Conservation (phyloP, 2,329 filamentous ascomycete species). For the Pseudogymnoascus sp. region DNA sequence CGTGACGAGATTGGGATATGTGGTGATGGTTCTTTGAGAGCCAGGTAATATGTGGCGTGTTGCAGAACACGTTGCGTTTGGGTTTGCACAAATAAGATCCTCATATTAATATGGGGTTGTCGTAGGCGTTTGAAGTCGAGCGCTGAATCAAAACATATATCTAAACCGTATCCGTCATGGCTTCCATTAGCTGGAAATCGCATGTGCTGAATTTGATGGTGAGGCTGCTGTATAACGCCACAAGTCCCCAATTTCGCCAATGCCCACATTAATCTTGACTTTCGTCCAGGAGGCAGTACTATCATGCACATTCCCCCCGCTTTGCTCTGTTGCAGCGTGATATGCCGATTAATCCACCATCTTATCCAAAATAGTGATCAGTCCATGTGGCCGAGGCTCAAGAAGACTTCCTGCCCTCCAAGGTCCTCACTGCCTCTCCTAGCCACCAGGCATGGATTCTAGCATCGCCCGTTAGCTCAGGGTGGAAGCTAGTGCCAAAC, state of each 20-base stretch:
- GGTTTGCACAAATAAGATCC: not conserved
- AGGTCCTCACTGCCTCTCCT: constrained; percentile 51
- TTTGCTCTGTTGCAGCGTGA: not conserved
- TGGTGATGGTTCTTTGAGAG: not conserved
- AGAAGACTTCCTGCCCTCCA: constrained; percentile 14
- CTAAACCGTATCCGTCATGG: not conserved
- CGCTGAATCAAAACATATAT: constrained; percentile 1
- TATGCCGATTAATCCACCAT: not conserved
- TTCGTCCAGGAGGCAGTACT: not conserved
- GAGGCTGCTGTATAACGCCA: not conserved
- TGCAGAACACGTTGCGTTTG: not conserved
- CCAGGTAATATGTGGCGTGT: not conserved
- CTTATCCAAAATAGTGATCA: too few species aligned
- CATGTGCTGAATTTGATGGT: not conserved
- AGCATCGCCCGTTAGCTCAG: constrained; percentile 80
- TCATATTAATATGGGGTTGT: not conserved
- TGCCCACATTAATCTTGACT: too few species aligned
- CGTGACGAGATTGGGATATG: constrained; percentile 19
- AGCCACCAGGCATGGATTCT: constrained; percentile 95
- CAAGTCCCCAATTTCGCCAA: not conserved
- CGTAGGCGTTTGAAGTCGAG: not conserved
- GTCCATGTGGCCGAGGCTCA: not conserved
- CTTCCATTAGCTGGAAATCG: not conserved
- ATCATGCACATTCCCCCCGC: not conserved
- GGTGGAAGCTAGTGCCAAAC: constrained; percentile 92